Evolutionary conservation across 345 rosid species (phyloP), one percentile per base, ranked within the genome.

Genomic region (Salix arbutifolia): DNA sequence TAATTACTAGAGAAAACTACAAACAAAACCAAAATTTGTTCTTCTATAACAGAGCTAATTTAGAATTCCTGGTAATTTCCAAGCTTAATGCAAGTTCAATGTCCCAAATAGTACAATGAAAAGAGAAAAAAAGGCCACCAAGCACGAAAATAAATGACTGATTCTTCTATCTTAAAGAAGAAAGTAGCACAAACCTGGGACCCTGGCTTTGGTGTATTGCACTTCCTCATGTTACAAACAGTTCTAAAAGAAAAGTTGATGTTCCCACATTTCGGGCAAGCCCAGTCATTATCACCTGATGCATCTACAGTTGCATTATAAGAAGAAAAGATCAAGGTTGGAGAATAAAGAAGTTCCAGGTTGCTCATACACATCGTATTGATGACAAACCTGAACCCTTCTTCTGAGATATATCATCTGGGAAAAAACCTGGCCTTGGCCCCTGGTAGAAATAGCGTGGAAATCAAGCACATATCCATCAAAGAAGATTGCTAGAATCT

Each of bases 171-270:
- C 13, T 33, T 31, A 14, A 76, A 40, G 26, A 26, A 37, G 23
- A 76, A 65, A 71, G 66, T 10, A 76, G 76, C 70, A 85, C 88
- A 79, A 81, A 96, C 99, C 98, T 92, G 97, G 68, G 97, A 84
- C 44, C 93, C 98, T 44, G 98, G 99, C 88, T 91, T 96, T 52
- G 98, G 95, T 14, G 98, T 96, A 82, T 90, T 96, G 91, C 99
- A 96, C 81, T 93, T 96, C 83, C 99, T 89, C 99, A 96, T 96
- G 90, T 96, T 96, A 87, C 99, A 96, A 80, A 94, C 86, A 72
- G 86, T 86, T 87, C 99, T 88, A 73, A 94, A 96, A 40, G 99
- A 96, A 82, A 96, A 96, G 86, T 96, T 96, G 64, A 96, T 83
- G 76, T 96, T 96, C 60, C 98, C 99, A 82, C 99, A 96, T 79